Evolutionary conservation across 176 grass and related monocot genomes (phyloP).

Genomic region (Tuctoria greenei): DNA sequence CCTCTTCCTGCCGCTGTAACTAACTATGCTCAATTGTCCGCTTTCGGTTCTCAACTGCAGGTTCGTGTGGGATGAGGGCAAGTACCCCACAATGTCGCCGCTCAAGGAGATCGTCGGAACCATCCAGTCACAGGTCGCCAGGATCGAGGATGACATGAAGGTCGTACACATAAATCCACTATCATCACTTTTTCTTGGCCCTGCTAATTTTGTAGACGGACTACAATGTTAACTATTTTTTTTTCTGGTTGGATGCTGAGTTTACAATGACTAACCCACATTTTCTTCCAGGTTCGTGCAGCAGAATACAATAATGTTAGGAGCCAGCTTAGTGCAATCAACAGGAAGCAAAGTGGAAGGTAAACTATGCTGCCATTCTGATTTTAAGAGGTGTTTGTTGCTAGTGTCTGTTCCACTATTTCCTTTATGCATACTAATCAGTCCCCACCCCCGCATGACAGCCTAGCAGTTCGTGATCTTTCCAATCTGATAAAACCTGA

Average conservation of each 20-base stretch:
- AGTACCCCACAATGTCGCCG: constrained; percentile 76
- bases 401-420: neutral
- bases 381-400: neutral
- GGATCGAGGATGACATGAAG: constrained; percentile 99
- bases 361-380: constrained; percentile 27
- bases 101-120: constrained; percentile 72
- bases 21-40: neutral
- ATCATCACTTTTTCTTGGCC: neutral
- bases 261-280: neutral
- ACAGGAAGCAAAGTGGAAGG: constrained; percentile 98
- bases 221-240: neutral
- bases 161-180: constrained; percentile 17
- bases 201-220: neutral
- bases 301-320: constrained; percentile 91
- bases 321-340: constrained; percentile 93
- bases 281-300: constrained; percentile 54
- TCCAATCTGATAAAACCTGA: constrained; percentile 86
- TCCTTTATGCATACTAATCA: constrained; percentile 1
- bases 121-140: constrained; percentile 88
- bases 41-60: constrained; percentile 29
- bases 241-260: constrained; percentile 3
- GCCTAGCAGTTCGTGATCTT: constrained; percentile 89
- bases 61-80: constrained; percentile 98
- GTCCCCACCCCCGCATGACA: constrained; percentile 17
- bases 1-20: no score